Conservation (phyloP, 352 stramenopile genomes). For the Aphanomyces invadans region DNA sequence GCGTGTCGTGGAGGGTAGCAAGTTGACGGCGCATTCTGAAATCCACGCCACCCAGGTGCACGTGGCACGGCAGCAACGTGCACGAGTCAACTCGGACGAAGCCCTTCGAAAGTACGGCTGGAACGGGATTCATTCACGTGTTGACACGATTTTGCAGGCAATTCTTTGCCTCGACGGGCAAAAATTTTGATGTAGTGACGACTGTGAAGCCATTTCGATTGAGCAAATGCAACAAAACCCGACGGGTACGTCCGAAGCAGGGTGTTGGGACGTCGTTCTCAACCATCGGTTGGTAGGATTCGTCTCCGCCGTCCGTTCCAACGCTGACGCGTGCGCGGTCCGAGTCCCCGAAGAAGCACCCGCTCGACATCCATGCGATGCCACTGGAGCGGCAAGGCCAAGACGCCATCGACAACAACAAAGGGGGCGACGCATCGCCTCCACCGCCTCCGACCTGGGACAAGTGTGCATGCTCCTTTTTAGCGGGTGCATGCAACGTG, state of each 20-base stretch:
- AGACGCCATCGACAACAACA: slow-evolving; percentile 21
- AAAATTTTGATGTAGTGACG: slow-evolving; percentile 56
- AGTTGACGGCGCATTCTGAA: slow-evolving; percentile 49
- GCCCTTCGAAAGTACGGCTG: slow-evolving; percentile 38
- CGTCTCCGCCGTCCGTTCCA: slow-evolving; percentile 11
- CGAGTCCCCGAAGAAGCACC: slow-evolving; percentile 13
- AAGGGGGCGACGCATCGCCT: not conserved
- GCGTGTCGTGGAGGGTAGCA: slow-evolving; percentile 20
- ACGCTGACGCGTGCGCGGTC: slow-evolving; percentile 20
- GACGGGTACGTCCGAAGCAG: not conserved
- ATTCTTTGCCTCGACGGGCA: slow-evolving; percentile 28
- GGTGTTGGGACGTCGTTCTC: not conserved
- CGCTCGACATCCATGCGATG: not conserved
- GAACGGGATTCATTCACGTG: not conserved
- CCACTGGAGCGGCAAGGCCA: slow-evolving; percentile 12
- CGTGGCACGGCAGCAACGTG: slow-evolving; percentile 44
- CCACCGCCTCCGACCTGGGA: slow-evolving; percentile 34
- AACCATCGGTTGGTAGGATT: not conserved
- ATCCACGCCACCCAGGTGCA: slow-evolving; percentile 53
- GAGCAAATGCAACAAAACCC: slow-evolving; percentile 51
- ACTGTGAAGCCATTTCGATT: slow-evolving; percentile 45
- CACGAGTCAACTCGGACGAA: slow-evolving; percentile 33
- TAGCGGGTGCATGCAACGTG: not conserved
- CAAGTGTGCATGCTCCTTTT: no score
- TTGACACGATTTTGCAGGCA: no score